Percentiles rank a stretch among this genome's conserved stretches.
Conservation (phyloP, 108 stramenopile genomes). For the Skeletonema costatum region DNA sequence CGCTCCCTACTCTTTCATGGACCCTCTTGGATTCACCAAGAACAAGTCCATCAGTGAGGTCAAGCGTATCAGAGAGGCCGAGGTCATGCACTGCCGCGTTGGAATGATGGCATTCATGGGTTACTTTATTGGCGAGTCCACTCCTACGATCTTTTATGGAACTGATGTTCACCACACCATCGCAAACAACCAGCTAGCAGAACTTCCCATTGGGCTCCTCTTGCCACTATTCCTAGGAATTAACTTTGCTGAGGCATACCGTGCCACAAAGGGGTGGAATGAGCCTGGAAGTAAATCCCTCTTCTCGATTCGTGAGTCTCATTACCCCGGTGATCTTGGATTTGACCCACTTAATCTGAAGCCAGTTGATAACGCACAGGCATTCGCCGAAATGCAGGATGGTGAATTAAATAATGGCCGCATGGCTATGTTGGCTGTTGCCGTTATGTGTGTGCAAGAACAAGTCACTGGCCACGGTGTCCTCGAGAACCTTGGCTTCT, state of each 20-base stretch:
- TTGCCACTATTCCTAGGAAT: conserved; percentile 41
- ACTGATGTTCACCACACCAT: conserved; percentile 49
- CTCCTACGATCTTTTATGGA: conserved; percentile 43
- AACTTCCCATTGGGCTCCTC: conserved; percentile 33
- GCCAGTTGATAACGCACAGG: conserved; percentile 45
- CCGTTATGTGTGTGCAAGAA: conserved; percentile 39
- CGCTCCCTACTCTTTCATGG: conserved; percentile 40
- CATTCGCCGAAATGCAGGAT: conserved; percentile 31
- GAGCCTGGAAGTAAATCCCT: conserved; percentile 32
- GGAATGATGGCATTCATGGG: conserved; percentile 59
- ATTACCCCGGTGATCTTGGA: conserved; percentile 63
- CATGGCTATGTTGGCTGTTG: conserved; percentile 62
- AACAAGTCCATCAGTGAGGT: conserved; percentile 31
- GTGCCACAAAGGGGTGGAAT: conserved; percentile 39
- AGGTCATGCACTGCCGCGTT: conserved; percentile 59
- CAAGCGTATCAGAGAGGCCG: conserved; percentile 66
- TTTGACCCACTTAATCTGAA: conserved; percentile 62
- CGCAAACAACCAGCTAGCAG: conserved; percentile 61
- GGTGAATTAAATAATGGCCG: conserved; percentile 59
- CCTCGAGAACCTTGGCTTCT: conserved; percentile 32
- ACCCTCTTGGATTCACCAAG: conserved; percentile 58
- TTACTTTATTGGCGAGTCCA: conserved; percentile 48
- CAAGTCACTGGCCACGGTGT: conserved; percentile 33
- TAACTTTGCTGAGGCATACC: conserved; percentile 43
- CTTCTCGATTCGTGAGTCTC: conserved; percentile 56